Evolutionary conservation across 1,284 basidiomycete genomes (phyloP), one percentile per base, ranked within the genome.

Genomic region (Rhodotorula sp.): DNA sequence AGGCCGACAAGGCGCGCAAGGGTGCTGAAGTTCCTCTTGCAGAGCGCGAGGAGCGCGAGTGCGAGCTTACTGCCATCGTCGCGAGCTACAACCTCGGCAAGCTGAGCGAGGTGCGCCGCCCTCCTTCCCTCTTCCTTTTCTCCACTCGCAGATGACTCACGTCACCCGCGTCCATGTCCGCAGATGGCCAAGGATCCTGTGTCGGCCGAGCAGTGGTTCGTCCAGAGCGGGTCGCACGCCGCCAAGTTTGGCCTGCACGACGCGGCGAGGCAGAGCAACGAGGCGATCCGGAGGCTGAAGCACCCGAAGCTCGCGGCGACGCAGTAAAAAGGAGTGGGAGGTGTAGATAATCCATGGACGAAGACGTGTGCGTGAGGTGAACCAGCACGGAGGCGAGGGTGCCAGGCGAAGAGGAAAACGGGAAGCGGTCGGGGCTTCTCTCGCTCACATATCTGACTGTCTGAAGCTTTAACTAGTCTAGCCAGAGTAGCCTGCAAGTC

Each of bases 71-170:
- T 22, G 73, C 73, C 13, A 69, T 75, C 34, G 73, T 75, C 19
- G 54, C 68, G 61, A 36, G 61, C 1, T 76, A 74, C 66, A 76
- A 76, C 55, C 29, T 75, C n/a, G 75, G 75, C 39, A 74, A 74
- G 59, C 57, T 76, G 53, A 54, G 66, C 46, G 75, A 76, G 68
- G 66, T 73, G 54, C 59, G 71, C 51, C 19, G 29, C 22, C 32
- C 1, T 27, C 36, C 15, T 10, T 7, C 19, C 37, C 32, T 51
- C 46, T 62, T 25, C 17, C 21, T 39, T 39, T 7, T 2, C 25
- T n/a, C 25, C 25, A 10, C 2, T 25, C 12, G 7, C 21, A 27
- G 10, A 3, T n/a, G 1, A 25, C 25, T 22, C 9, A 34, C 46
- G 21, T 48, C 15, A 2, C 27, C 21, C 25, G 8, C 2, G 22